Evolutionary conservation across 768 basidiomycete species (phyloP).

Genomic region (Candolleomyces aberdarensis): DNA sequence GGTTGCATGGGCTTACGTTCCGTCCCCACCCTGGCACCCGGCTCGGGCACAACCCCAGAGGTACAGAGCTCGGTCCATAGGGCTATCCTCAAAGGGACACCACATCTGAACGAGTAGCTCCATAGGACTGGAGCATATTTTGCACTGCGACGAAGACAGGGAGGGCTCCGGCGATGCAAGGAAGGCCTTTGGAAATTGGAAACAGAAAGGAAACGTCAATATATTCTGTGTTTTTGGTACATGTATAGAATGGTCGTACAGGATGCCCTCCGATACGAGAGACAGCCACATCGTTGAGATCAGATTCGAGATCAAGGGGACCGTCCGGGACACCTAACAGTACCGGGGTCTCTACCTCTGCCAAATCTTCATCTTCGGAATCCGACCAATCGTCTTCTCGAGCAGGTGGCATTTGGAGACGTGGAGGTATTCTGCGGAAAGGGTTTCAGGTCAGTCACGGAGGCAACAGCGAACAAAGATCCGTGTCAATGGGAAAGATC

Average conservation of each 20-base stretch:
- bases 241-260: slow-evolving; percentile 64
- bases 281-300: slow-evolving; percentile 74
- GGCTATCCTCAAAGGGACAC: slow-evolving; percentile 85
- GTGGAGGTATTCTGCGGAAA: slow-evolving; percentile 9
- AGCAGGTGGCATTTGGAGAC: slow-evolving; percentile 35
- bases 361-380: slow-evolving; percentile 61
- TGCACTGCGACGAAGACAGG: slow-evolving; percentile 65
- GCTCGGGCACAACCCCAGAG: slow-evolving; percentile 77
- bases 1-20: slow-evolving; percentile 55
- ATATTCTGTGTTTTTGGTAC: slow-evolving; percentile 45
- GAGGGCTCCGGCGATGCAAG: slow-evolving; percentile 61
- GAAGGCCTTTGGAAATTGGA: slow-evolving; percentile 55
- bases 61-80: slow-evolving; percentile 82
- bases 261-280: slow-evolving; percentile 89
- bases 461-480: slow-evolving; percentile 13
- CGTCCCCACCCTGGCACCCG: slow-evolving; percentile 70
- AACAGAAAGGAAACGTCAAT: slow-evolving; percentile 35
- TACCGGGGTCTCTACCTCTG: slow-evolving; percentile 67
- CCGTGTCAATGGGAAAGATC: slow-evolving; percentile 33
- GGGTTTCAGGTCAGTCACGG: slow-evolving; percentile 17
- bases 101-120: slow-evolving; percentile 84
- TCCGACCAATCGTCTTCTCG: slow-evolving; percentile 74
- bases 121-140: slow-evolving; percentile 69
- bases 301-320: slow-evolving; percentile 48
- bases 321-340: slow-evolving; percentile 83